Evolutionary conservation across 768 basidiomycete genomes (phyloP).

Genomic region (Pholiota molesta): DNA sequence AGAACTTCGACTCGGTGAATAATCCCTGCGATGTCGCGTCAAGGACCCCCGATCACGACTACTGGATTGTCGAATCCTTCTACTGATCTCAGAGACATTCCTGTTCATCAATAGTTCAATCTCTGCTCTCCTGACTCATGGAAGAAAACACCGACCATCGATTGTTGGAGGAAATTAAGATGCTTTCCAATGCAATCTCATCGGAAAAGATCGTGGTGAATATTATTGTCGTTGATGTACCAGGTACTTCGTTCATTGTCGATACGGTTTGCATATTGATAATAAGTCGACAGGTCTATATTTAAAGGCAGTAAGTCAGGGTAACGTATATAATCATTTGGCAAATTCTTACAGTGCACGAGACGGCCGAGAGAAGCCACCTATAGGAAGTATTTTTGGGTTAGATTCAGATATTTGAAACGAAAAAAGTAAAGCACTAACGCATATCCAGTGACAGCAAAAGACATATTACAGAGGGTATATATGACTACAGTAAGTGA

Average conservation of each 20-base stretch:
- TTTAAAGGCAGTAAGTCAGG: background rate
- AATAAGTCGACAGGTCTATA: constrained; percentile 29
- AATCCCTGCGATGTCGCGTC: background rate
- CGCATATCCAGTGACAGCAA: constrained; percentile 26
- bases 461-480: constrained; percentile 18
- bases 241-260: background rate
- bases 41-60: background rate
- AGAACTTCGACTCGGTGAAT: too few species aligned
- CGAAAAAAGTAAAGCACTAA: constrained; percentile 12
- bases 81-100: background rate
- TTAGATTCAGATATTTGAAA: background rate
- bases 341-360: constrained; percentile 19
- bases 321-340: background rate
- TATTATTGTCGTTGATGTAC: constrained; percentile 17
- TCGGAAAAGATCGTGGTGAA: constrained; percentile 24
- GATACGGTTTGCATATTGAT: constrained; percentile 25
- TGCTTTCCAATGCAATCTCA: constrained; percentile 15
- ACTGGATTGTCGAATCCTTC: background rate
- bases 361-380: constrained; percentile 27
- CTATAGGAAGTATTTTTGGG: constrained; percentile 7
- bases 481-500: constrained; percentile 20
- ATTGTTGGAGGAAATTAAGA: background rate
- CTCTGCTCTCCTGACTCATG: background rate
- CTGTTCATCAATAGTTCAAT: background rate
- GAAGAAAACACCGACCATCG: background rate